A percentile compares a stretch with the other conserved stretches of the same genome.
Conservation (phyloP, 805 yeast species). For the Wickerhamiella cacticola region DNA sequence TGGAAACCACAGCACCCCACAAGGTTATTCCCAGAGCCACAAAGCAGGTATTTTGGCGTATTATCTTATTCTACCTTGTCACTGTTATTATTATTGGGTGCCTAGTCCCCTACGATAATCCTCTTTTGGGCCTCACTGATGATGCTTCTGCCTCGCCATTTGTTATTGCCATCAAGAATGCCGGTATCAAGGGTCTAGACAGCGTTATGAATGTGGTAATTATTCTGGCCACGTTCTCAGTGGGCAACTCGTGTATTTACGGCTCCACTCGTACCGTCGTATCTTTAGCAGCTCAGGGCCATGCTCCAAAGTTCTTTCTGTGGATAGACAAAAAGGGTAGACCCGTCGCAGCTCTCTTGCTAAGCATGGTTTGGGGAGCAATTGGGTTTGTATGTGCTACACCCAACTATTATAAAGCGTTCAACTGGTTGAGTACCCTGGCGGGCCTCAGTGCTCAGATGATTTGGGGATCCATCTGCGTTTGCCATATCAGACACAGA, state of each 20-base stretch:
- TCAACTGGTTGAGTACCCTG: constrained; percentile 65
- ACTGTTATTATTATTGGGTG: constrained; percentile 48
- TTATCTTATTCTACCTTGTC: constrained; percentile 56
- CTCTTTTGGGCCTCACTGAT: constrained; percentile 38
- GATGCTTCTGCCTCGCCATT: constrained; percentile 63
- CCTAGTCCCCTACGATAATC: constrained; percentile 53
- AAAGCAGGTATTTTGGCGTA: constrained; percentile 77
- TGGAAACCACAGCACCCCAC: constrained; percentile 61
- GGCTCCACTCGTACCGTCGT: constrained; percentile 60
- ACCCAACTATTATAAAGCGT: constrained; percentile 38
- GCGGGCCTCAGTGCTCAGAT: constrained; percentile 67
- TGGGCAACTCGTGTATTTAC: constrained; percentile 60
- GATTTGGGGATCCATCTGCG: constrained; percentile 67
- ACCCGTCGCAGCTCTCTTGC: constrained; percentile 53
- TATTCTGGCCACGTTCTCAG: constrained; percentile 55
- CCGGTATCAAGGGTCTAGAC: constrained; percentile 55
- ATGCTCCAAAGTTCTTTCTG: constrained; percentile 48
- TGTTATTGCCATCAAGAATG: constrained; percentile 57
- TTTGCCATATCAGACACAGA: constrained; percentile 58
- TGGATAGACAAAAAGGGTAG: constrained; percentile 69
- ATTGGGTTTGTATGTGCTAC: constrained; percentile 55
- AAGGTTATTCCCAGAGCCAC: constrained; percentile 57
- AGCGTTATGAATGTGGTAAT: constrained; percentile 62
- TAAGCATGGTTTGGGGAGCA: constrained; percentile 39
- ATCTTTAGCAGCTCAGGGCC: constrained; percentile 52